Evolutionary conservation across 495 filamentous ascomycete genomes (phyloP).

Genomic region (Clohesyomyces aquaticus): DNA sequence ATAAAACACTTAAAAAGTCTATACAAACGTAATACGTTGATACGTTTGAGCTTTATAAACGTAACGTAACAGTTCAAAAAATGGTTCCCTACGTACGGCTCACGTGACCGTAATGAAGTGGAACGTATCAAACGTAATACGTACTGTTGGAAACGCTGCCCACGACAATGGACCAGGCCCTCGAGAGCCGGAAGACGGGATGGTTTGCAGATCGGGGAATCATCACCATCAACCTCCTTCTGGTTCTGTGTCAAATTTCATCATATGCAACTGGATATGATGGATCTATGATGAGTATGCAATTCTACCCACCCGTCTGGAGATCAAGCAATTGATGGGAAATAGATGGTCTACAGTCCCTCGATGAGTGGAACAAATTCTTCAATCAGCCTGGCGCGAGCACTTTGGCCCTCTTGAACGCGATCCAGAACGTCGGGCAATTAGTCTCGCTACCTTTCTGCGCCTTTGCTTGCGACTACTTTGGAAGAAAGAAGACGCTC

Average conservation of each 20-base stretch:
- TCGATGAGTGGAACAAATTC: slow-evolving; percentile 46
- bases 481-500: slow-evolving; percentile 63
- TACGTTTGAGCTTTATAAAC: too few species aligned
- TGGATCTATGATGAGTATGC: slow-evolving; percentile 11
- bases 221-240: neutral
- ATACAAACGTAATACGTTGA: too few species aligned
- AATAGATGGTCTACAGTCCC: slow-evolving; percentile 48
- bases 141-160: too few species aligned
- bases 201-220: slow-evolving; percentile 6
- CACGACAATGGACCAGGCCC: slow-evolving; percentile 4
- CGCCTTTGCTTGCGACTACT: slow-evolving; percentile 61
- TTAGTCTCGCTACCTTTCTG: slow-evolving; percentile 67
- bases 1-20: too few species aligned
- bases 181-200: neutral
- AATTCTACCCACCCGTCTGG: too few species aligned
- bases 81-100: too few species aligned
- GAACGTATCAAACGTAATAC: too few species aligned
- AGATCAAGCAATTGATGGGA: too few species aligned
- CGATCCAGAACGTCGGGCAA: slow-evolving; percentile 67
- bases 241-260: slow-evolving; percentile 5
- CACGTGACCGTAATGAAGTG: too few species aligned
- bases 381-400: slow-evolving; percentile 54
- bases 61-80: too few species aligned
- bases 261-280: slow-evolving; percentile 7
- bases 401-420: slow-evolving; percentile 62